A percentile compares a stretch with the other conserved stretches of the same genome.
phyloP scores from a whole-genome alignment of 495 filamentous ascomycete species.

The Penicillium dipodomyicola region DNA sequence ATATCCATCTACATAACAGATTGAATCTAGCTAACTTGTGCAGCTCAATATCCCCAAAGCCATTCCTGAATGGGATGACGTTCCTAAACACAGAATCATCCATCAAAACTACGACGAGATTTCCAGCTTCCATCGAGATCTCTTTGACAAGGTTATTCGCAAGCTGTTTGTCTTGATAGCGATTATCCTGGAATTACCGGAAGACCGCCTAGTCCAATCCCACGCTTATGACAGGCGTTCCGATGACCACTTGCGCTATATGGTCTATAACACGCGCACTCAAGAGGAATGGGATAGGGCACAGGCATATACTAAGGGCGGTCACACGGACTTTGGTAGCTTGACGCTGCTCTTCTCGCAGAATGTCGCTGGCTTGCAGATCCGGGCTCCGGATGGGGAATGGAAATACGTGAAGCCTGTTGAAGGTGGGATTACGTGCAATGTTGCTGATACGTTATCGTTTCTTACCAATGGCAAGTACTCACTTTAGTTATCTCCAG shows the following conservation, averaged over 20 bases:
- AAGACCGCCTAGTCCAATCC: constrained; percentile 46
- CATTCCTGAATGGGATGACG: constrained; percentile 40
- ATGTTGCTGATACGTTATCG: no score
- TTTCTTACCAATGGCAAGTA: no score
- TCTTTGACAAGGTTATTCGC: constrained; percentile 20
- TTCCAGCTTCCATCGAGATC: constrained; percentile 23
- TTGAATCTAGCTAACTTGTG: constrained; percentile 4
- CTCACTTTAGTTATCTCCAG: no score
- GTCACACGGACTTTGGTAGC: no score
- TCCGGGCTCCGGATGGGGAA: no score
- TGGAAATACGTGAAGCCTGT: no score
- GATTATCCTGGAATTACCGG: constrained; percentile 53
- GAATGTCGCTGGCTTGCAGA: no score
- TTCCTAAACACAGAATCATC: constrained; percentile 30
- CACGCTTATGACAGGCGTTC: constrained; percentile 49
- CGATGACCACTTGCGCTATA: constrained; percentile 54
- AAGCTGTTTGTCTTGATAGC: constrained; percentile 38
- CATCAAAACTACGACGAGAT: constrained; percentile 26
- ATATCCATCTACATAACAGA: not conserved
- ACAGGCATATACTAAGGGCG: no score
- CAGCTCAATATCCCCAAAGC: constrained; percentile 51
- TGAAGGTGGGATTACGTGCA: no score
- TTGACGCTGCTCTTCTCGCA: no score
- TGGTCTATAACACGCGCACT: constrained; percentile 52
- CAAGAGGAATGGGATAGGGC: constrained; percentile 3